Base-by-base conservation (phyloP, 345 rosid species). In the Salix purpurea region DNA sequence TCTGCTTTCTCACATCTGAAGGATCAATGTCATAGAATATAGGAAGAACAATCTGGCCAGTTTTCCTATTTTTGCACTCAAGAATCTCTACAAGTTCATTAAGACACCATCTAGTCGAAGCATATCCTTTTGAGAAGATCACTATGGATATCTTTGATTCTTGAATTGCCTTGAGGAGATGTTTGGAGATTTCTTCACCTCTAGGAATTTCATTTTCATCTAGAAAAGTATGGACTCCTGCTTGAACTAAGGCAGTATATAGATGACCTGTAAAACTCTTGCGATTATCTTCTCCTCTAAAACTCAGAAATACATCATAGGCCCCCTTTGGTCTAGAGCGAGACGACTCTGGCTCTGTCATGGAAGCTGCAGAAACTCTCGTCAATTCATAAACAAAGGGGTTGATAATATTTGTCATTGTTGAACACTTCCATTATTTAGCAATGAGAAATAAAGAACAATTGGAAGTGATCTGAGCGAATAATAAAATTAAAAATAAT, bases 61-160 rank as follows among this genome's bases (percentile, higher is more conserved):
- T 56, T 21, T 56, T 56, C 23, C 62, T 56, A 8, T 56, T 56
- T 56, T 56, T 56, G 62, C 62, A 7, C 62, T 56, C 5, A 56
- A 56, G 62, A 56, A 56, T 56, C 14, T 56, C 62, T 9, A 56
- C 28, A 56, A 56, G 62, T 56, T 56, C 62, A n/a, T 56, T 9
- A 56, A 56, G 62, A 56, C 62, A 56, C 62, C 62, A n/a, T 56
- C 62, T n/a, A 56, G 62, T n/a, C n/a, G 62, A 56, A 56, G 62
- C 28, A 56, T 56, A 56, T 21, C 62, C 62, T n/a, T n/a, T n/a
- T 8, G 62, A 56, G 28, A 56, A 56, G 28, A 56, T 24, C 26
- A 56, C 28, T 56, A 56, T 23, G 8, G 5, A 56, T 56, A 56
- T 56, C 62, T 56, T 56, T 3, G 62, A 56, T 3, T 56, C 62